phyloP scores from a whole-genome alignment of 345 rosid genomes.

The Populus pruinosa region DNA sequence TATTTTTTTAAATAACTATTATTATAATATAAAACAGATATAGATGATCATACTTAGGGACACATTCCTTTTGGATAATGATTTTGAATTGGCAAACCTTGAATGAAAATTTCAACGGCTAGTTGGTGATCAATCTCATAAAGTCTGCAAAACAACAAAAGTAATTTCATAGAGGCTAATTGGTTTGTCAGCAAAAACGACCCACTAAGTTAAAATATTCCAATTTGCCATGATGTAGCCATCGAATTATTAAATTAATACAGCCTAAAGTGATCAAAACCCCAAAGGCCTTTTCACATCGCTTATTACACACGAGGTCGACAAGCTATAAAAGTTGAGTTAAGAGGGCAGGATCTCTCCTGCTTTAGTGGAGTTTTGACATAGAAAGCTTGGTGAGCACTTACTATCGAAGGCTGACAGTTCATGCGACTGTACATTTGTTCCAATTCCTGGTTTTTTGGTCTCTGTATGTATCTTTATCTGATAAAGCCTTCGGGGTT shows the following conservation, averaged over 20 bases:
- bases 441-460: background rate
- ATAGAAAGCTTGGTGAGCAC: slow-evolving; percentile 14
- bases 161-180: background rate
- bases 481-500: background rate
- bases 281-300: slow-evolving; percentile 31
- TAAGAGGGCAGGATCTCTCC: slow-evolving; percentile 9
- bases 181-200: slow-evolving; percentile 32
- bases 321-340: slow-evolving; percentile 10
- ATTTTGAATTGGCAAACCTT: background rate
- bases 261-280: slow-evolving; percentile 1
- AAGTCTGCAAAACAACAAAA: slow-evolving; percentile 40
- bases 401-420: slow-evolving; percentile 9
- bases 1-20: too few species aligned
- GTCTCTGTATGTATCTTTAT: background rate
- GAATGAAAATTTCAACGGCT: slow-evolving; percentile 27
- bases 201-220: slow-evolving; percentile 3
- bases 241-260: background rate
- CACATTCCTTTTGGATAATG: too few species aligned
- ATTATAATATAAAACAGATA: too few species aligned
- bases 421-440: background rate
- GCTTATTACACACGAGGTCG: background rate
- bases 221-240: background rate
- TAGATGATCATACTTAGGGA: too few species aligned
- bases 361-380: slow-evolving; percentile 26
- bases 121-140: slow-evolving; percentile 24